Percentiles rank a stretch among this genome's conserved stretches.
These are phyloP conservation scores for Epichloe baconii DNA, from an alignment of 2,329 filamentous ascomycete genomes.

Conservation along the genomic window DNA sequence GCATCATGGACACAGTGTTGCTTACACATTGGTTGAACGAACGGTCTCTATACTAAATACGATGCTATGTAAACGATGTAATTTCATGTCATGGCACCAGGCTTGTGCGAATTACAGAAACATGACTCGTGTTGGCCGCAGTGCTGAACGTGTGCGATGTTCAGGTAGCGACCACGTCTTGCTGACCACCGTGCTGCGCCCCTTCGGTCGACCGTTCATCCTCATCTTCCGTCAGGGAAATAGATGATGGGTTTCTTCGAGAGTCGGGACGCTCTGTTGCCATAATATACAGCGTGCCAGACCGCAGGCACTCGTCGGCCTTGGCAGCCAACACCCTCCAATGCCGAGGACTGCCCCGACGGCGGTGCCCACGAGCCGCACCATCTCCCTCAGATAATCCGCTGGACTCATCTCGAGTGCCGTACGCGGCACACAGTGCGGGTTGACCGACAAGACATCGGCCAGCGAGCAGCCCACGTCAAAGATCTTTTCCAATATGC, in stretches of 20 bases:
- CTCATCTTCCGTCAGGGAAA: not conserved
- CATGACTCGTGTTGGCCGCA: too few species aligned
- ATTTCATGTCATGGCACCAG: too few species aligned
- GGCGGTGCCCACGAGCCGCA: not conserved
- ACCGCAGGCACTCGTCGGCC: conserved; percentile 1
- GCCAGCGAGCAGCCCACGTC: conserved; percentile 21
- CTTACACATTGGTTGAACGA: too few species aligned
- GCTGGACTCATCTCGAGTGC: not conserved
- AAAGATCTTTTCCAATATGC: conserved; percentile 21
- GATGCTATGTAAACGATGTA: too few species aligned
- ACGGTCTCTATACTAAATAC: too few species aligned
- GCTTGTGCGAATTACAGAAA: too few species aligned
- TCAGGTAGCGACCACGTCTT: too few species aligned
- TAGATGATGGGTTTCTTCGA: not conserved
- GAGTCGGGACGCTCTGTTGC: not conserved
- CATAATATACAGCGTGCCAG: not conserved
- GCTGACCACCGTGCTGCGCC: too few species aligned
- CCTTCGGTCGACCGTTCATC: too few species aligned
- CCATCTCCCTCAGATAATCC: conserved; percentile 1
- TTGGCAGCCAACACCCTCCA: conserved; percentile 1
- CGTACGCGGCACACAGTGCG: conserved; percentile 1
- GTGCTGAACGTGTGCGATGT: too few species aligned
- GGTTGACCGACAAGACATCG: conserved; percentile 8
- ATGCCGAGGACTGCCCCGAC: conserved; percentile 1
- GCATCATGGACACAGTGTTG: too few species aligned